Conservation (phyloP, 2,329 filamentous ascomycete genomes). For the Stagonosporopsis cucurbitacearum region DNA sequence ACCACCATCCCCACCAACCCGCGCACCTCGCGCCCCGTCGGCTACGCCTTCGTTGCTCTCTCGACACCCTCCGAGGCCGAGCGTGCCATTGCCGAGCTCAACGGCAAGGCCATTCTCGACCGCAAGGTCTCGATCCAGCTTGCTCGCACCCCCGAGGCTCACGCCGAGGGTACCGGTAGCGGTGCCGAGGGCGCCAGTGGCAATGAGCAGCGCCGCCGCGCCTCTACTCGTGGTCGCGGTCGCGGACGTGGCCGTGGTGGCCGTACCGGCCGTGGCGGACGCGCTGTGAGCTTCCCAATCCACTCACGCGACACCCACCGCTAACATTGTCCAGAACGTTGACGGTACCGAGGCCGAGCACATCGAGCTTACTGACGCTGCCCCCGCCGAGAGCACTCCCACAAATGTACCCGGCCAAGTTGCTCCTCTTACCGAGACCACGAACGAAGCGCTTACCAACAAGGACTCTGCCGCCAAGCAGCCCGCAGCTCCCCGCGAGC, state of each 20-base stretch:
- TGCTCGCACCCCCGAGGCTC: conserved; percentile 92
- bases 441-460: conserved; percentile 61
- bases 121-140: conserved; percentile 99
- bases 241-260: conserved; percentile 68
- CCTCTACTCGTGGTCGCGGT: conserved; percentile 62
- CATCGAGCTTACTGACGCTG: conserved; percentile 57
- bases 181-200: conserved; percentile 75
- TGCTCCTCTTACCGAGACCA: conserved; percentile 58
- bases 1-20: conserved; percentile 99
- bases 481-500: conserved; percentile 56
- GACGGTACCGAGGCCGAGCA: conserved; percentile 55
- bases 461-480: conserved; percentile 58
- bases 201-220: conserved; percentile 66
- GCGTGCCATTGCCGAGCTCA: conserved; percentile 92
- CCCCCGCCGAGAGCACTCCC: conserved; percentile 48
- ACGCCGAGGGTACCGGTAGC: conserved; percentile 74
- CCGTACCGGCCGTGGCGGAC: conserved; percentile 67
- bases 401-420: conserved; percentile 61
- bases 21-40: conserved; percentile 96
- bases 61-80: conserved; percentile 93
- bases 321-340: conserved; percentile 43
- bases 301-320: not conserved
- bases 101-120: conserved; percentile 96
- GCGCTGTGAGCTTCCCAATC: conserved; percentile 63
- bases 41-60: conserved; percentile 98